Evolutionary conservation across 306 rosid species (phyloP), one percentile per base, ranked within the genome.

Genomic region (Canavalia ensiformis): DNA sequence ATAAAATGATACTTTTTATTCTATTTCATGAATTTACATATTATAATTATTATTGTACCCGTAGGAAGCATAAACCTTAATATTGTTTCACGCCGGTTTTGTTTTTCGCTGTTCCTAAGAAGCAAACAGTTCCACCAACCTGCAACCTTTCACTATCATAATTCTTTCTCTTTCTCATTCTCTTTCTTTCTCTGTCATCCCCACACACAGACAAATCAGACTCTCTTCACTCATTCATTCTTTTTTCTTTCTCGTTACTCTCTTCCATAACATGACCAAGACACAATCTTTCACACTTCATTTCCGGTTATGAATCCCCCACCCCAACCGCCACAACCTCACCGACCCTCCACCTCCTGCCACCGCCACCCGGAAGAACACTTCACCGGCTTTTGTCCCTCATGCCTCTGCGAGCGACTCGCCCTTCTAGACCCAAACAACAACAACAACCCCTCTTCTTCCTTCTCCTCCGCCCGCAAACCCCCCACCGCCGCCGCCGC

Each of bases 391-490:
- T 94, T 94, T 81, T 94, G 98, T 88, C 98, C 98, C 65, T 88
- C 85, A 90, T 94, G 98, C 92, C 98, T 94, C 83, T 94, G 96
- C 94, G 98, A 94, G 45, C 96, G 97, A 49, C 98, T 94, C 45
- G 87, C 94, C 18, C 86, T 88, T 4, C 92, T 94, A 87, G 88
- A 92, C 47, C 94, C 97, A 64, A 79, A 57, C 77, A 68, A 75
- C 68, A 42, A 39, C 87, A 51, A 81, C 4, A 45, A 57, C 90
- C 33, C 41, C 94, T 33, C 62, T 37, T 37, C 95, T 69, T 60
- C 93, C 37, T 89, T 97, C 35, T 78, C 95, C 58, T 86, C 97
- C 31, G 87, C 97, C 5, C 88, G 85, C n/a, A 82, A 82, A 25
- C 68, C 85, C 1, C n/a, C 85, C 5, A 80, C 92, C 44, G 94